These are phyloP conservation scores for Kwoniella pini DNA, from an alignment of 768 basidiomycete genomes.

Conservation along the genomic window DNA sequence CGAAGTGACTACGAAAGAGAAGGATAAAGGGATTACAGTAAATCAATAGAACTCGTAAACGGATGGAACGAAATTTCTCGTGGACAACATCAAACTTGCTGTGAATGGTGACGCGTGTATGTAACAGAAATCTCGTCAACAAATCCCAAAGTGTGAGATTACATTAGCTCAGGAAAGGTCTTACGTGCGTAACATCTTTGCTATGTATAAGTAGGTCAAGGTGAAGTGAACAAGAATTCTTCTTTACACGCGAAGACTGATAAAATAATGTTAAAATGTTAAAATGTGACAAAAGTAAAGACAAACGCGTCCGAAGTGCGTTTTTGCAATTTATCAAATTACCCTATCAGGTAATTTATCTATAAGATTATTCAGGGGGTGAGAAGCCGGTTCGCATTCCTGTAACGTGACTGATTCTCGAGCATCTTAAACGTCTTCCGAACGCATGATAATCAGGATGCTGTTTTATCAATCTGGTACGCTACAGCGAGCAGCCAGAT, in stretches of 20 bases:
- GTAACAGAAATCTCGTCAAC: conserved; percentile 6
- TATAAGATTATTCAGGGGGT: neutral
- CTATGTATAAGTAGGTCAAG: neutral
- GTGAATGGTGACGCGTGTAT: conserved; percentile 9
- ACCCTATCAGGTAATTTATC: neutral
- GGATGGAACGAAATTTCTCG: neutral
- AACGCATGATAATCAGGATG: no score
- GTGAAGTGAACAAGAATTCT: neutral
- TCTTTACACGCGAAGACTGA: neutral
- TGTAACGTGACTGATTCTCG: no score
- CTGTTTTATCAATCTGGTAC: no score
- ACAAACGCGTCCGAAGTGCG: conserved; percentile 15
- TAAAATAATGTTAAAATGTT: conserved; percentile 3
- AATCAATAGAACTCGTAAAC: neutral
- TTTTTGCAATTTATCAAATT: neutral
- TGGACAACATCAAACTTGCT: no score
- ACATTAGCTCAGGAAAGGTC: conserved; percentile 13
- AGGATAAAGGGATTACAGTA: neutral
- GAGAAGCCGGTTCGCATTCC: no score
- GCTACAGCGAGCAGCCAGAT: no score
- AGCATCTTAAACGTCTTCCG: no score
- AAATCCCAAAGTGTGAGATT: neutral
- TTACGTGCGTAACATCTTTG: neutral
- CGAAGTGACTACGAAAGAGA: neutral
- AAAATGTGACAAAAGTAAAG: conserved; percentile 13